Evolutionary conservation across 2,329 filamentous ascomycete species (phyloP).

Genomic region (Zymoseptoria tritici): DNA sequence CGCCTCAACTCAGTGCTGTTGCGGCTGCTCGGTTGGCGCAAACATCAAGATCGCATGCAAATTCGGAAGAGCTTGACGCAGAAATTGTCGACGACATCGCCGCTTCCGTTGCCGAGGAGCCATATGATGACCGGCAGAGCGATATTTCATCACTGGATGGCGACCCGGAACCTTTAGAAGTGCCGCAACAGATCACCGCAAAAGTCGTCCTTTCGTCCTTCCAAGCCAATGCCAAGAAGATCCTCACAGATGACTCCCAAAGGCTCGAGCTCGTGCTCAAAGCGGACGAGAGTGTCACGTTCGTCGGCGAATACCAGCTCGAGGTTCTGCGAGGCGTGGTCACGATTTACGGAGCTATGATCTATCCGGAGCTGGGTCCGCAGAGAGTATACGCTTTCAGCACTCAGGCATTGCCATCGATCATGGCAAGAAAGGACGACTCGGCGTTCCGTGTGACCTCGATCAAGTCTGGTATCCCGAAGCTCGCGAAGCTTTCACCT

Average conservation of each 20-base stretch:
- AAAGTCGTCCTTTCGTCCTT: neutral
- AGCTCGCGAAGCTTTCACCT: slow-evolving; percentile 55
- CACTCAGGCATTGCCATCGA: slow-evolving; percentile 62
- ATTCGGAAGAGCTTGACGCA: neutral
- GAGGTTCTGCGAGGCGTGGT: slow-evolving; percentile 54
- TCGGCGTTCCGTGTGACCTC: slow-evolving; percentile 53
- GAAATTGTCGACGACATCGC: slow-evolving; percentile 4
- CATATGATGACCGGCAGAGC: slow-evolving; percentile 16
- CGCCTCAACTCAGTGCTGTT: slow-evolving; percentile 28
- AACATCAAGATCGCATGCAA: slow-evolving; percentile 6
- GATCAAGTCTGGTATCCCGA: slow-evolving; percentile 42
- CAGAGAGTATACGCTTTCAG: slow-evolving; percentile 57
- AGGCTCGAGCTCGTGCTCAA: slow-evolving; percentile 17
- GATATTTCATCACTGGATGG: neutral
- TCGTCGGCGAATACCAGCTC: slow-evolving; percentile 61
- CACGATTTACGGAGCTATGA: slow-evolving; percentile 57
- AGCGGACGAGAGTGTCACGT: slow-evolving; percentile 29
- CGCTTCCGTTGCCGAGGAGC: slow-evolving; percentile 12
- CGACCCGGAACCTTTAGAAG: neutral
- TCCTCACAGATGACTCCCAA: slow-evolving; percentile 9
- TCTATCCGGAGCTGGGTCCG: slow-evolving; percentile 37
- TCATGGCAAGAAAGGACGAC: slow-evolving; percentile 41
- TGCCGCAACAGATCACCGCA: neutral
- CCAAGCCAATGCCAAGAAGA: neutral
- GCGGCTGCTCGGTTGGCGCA: slow-evolving; percentile 23